phyloP scores from a whole-genome alignment of 805 yeast genomes.

The Torulaspora maleeae region DNA sequence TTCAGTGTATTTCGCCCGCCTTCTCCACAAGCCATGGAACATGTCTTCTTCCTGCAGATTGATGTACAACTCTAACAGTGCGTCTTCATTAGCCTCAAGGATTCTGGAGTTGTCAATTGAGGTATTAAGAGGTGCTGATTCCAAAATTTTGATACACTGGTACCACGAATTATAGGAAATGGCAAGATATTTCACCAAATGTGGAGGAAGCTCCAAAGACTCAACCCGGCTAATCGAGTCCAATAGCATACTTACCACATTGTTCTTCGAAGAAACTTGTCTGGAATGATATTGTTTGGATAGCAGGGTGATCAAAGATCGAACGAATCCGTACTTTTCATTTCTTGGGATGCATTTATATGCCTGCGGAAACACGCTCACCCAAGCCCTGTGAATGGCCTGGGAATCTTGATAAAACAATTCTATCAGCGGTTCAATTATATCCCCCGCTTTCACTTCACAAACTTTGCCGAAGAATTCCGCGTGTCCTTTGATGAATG shows the following conservation, averaged over 20 bases:
- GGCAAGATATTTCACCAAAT: conserved; percentile 82
- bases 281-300: conserved; percentile 92
- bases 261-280: conserved; percentile 80
- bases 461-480: conserved; percentile 27
- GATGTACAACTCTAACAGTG: conserved; percentile 83
- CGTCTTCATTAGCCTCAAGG: conserved; percentile 82
- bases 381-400: conserved; percentile 80
- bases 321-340: conserved; percentile 79
- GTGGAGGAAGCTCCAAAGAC: conserved; percentile 83
- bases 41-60: conserved; percentile 89
- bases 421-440: conserved; percentile 69
- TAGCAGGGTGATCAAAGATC: conserved; percentile 68
- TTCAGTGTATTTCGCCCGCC: conserved; percentile 90
- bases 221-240: conserved; percentile 78
- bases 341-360: conserved; percentile 69
- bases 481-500: conserved; percentile 36
- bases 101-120: conserved; percentile 66
- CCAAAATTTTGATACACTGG: conserved; percentile 78
- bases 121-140: conserved; percentile 57
- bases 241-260: conserved; percentile 76
- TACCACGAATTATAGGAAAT: conserved; percentile 88
- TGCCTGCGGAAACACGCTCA: conserved; percentile 74
- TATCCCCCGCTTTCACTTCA: conserved; percentile 49
- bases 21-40: conserved; percentile 97
- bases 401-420: conserved; percentile 77